Base-by-base conservation (phyloP, 768 basidiomycete species). In the Russula dissimulans region DNA sequence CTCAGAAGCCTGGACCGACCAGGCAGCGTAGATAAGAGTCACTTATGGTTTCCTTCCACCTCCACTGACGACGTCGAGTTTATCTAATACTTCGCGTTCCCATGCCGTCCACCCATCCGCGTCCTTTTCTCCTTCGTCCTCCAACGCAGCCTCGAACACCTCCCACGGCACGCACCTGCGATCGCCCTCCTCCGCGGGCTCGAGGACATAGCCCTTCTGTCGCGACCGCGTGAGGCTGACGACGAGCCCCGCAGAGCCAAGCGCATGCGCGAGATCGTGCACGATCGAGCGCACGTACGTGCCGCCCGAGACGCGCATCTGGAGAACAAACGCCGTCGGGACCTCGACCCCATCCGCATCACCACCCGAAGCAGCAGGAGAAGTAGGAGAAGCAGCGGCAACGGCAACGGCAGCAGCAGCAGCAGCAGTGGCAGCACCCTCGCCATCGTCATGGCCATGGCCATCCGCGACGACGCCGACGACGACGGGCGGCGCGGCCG, bases 261-360 rank as follows among this genome's bases (percentile, higher is more conserved):
- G 70, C 1, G 85, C 81, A 63, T 83, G 84, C 15, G 88, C 92
- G 8, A 99, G 78, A 71, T 99, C 97, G 70, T 98, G 93, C 45
- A 95, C 87, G 65, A 99, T 87, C 1, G 89, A 94, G 52, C 97
- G 87, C 56, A 99, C 95, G 68, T 99, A 99, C 14, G 97, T 98
- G 43, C 97, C 97, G 31, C 91, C 89, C 9, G 94, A 95, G 6
- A 98, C 97, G 63, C 79, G 87, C 94, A 99, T 95, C 57, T 81
- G 82, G 63, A 99, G 76, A 9, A 87, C 85, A 71, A 98, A 97
- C 22, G 87, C 87, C 0, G 86, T 80, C 1, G 95, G 90, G 4
- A 71, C 67, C 42, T 67, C 67, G 55, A 78, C 75, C 36, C 22
- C 22, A 26, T 26, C 22, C 22, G 22, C 22, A 26, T 26, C 22